phyloP scores from a whole-genome alignment of 1,139 yeast genomes.

The Hansenula lynferdii region DNA sequence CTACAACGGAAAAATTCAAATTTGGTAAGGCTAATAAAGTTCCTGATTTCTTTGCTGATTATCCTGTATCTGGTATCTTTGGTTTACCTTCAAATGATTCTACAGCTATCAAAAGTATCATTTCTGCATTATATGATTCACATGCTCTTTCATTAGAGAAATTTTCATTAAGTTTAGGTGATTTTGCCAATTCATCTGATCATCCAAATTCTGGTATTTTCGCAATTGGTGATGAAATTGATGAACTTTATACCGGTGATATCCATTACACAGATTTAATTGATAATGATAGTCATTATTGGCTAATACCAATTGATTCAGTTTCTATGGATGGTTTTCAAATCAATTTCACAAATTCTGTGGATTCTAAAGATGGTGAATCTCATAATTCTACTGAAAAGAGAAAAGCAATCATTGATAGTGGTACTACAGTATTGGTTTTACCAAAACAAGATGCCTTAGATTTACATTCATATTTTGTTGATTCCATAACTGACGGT shows the following conservation, averaged over 20 bases:
- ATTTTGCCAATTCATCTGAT: slow-evolving; percentile 25
- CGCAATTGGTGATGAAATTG: slow-evolving; percentile 39
- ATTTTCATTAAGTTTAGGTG: slow-evolving; percentile 40
- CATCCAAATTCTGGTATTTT: slow-evolving; percentile 35
- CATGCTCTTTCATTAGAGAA: slow-evolving; percentile 31
- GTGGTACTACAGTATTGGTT: slow-evolving; percentile 63
- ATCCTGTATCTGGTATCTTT: slow-evolving; percentile 55
- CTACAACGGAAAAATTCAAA: slow-evolving; percentile 34
- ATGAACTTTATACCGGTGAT: slow-evolving; percentile 37
- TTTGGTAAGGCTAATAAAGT: slow-evolving; percentile 52
- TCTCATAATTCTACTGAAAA: slow-evolving; percentile 17
- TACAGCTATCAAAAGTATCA: slow-evolving; percentile 32
- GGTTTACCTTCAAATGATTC: slow-evolving; percentile 46
- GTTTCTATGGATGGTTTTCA: slow-evolving; percentile 31
- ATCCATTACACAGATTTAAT: slow-evolving; percentile 38
- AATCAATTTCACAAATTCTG: slow-evolving; percentile 28
- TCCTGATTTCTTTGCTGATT: slow-evolving; percentile 48
- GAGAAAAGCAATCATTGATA: slow-evolving; percentile 52
- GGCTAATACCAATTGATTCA: slow-evolving; percentile 45
- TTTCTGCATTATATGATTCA: slow-evolving; percentile 33
- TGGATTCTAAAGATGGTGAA: slow-evolving; percentile 14
- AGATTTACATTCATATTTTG: slow-evolving; percentile 46
- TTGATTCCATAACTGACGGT: slow-evolving; percentile 47
- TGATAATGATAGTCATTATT: slow-evolving; percentile 37
- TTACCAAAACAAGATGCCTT: slow-evolving; percentile 55